A percentile compares a stretch with the other conserved stretches of the same genome.
These are phyloP conservation scores for Ophiostoma himal-ulmi DNA, from an alignment of 2,329 filamentous ascomycete genomes.

Conservation along the genomic window DNA sequence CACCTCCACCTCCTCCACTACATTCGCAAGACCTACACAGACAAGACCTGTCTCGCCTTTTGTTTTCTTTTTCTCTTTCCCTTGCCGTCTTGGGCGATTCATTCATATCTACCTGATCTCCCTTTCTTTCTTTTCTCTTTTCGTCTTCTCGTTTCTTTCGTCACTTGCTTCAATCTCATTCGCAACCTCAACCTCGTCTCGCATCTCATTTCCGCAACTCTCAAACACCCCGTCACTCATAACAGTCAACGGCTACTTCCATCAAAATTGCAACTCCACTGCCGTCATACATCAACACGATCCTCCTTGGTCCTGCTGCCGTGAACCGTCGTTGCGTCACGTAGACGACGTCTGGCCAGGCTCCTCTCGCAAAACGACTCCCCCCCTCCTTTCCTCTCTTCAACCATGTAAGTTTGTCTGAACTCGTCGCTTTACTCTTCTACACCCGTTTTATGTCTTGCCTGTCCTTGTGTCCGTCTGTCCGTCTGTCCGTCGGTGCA, in stretches of 20 bases:
- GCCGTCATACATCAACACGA: not conserved
- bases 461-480: not conserved
- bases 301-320: slow-evolving; percentile 9
- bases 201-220: not conserved
- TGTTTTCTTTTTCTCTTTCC: slow-evolving; percentile 8
- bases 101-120: slow-evolving; percentile 15
- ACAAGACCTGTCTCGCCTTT: slow-evolving; percentile 12
- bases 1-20: not conserved
- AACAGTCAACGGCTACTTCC: not conserved
- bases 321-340: slow-evolving; percentile 17
- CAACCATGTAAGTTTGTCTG: not conserved
- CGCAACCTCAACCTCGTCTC: not conserved
- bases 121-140: slow-evolving; percentile 10
- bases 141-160: not conserved
- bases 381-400: not conserved
- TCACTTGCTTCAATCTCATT: not conserved
- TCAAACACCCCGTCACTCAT: not conserved
- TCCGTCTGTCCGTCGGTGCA: not conserved
- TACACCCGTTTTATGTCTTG: not conserved
- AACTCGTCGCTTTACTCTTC: not conserved
- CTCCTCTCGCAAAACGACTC: not conserved
- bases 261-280: not conserved
- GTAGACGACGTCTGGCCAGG: slow-evolving; percentile 1
- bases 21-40: not conserved
- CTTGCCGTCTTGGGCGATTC: not conserved